phyloP scores from a whole-genome alignment of 306 rosid species.

The Castanea crenata region DNA sequence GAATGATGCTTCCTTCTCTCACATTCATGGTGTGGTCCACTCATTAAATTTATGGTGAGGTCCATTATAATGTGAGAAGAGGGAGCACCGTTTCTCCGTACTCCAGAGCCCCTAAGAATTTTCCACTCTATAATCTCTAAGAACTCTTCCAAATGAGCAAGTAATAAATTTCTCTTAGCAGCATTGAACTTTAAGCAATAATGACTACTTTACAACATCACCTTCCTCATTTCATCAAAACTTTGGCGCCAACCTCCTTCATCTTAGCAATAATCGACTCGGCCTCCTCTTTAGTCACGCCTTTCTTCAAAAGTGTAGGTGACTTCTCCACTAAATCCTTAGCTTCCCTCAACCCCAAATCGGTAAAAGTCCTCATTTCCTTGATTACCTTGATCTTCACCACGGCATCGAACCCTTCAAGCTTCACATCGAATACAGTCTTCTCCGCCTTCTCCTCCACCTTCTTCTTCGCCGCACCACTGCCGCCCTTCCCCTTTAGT shows the following conservation, averaged over 20 bases:
- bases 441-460: not conserved
- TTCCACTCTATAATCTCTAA: not conserved
- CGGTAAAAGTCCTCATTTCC: not conserved
- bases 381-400: conserved; percentile 12
- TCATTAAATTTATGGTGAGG: too few relatives aligned
- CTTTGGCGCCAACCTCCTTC: conserved; percentile 90
- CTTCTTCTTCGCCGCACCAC: conserved; percentile 37
- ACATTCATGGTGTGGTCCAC: too few relatives aligned
- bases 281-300: conserved; percentile 1
- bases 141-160: not conserved
- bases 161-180: not conserved
- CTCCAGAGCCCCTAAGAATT: too few relatives aligned
- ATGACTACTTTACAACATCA: conserved; percentile 5
- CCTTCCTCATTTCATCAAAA: conserved; percentile 90
- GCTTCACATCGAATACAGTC: not conserved
- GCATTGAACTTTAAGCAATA: not conserved
- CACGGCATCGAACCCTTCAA: not conserved
- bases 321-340: conserved; percentile 1
- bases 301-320: conserved; percentile 16
- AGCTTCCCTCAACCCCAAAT: conserved; percentile 6
- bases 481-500: conserved; percentile 49
- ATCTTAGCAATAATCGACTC: conserved; percentile 77
- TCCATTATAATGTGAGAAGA: not conserved
- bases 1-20: not conserved
- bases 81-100: too few relatives aligned